A percentile compares a stretch with the other conserved stretches of the same genome.
phyloP scores from a whole-genome alignment of 192 early-diverging fungal species.

The Dimargaris cristalligena region DNA sequence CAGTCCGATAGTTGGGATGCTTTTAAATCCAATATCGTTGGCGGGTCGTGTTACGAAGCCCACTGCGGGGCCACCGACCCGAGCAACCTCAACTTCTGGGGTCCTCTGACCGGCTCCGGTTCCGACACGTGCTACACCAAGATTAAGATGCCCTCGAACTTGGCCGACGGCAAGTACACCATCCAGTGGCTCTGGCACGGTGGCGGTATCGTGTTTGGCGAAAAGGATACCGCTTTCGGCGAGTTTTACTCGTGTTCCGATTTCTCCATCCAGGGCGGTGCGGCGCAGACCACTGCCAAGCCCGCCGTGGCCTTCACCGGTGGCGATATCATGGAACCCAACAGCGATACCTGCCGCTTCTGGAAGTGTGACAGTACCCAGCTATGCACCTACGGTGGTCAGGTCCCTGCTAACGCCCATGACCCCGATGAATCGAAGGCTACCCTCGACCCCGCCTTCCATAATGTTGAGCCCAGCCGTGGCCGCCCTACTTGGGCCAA shows the following conservation, averaged over 20 bases:
- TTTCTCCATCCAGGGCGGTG: constrained; percentile 31
- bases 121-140: constrained; percentile 29
- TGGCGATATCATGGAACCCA: constrained; percentile 32
- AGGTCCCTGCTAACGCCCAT: constrained; percentile 15
- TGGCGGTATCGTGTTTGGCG: constrained; percentile 37
- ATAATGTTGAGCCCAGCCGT: not conserved
- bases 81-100: constrained; percentile 21
- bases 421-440: not conserved
- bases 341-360: constrained; percentile 39
- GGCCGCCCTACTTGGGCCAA: not conserved
- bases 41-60: constrained; percentile 38
- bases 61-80: constrained; percentile 31
- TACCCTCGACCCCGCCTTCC: not conserved
- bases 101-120: constrained; percentile 32
- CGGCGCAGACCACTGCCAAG: constrained; percentile 12
- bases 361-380: constrained; percentile 42
- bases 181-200: constrained; percentile 48
- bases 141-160: constrained; percentile 31
- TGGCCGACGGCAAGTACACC: constrained; percentile 34
- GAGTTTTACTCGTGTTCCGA: constrained; percentile 41
- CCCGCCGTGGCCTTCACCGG: constrained; percentile 25
- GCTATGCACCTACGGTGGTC: constrained; percentile 35
- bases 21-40: constrained; percentile 31
- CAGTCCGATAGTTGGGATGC: constrained; percentile 34
- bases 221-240: constrained; percentile 34